Percentiles rank a stretch among this genome's conserved stretches.
Evolutionary conservation across 169 alveolate genomes (phyloP).

Genomic region (Plasmodium knowlesi): DNA sequence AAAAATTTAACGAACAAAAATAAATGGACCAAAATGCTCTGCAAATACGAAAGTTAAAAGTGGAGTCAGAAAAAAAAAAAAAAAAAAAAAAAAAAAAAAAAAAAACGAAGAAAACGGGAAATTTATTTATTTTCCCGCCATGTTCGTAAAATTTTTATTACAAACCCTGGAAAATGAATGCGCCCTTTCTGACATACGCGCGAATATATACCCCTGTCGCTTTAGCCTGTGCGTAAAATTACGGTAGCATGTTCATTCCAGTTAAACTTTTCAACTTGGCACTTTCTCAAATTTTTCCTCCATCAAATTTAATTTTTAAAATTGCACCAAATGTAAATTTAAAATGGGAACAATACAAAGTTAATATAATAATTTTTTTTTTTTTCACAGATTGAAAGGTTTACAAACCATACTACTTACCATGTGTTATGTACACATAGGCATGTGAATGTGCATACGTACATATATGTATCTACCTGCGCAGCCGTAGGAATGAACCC

Average conservation of each 20-base stretch:
- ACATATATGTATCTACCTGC: not conserved
- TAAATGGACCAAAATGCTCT: not conserved
- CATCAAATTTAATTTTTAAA: not conserved
- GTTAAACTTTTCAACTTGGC: not conserved
- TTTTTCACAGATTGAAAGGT: not conserved
- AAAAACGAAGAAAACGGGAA: not conserved
- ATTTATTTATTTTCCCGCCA: not conserved
- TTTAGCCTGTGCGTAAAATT: not conserved
- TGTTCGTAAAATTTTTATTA: not conserved
- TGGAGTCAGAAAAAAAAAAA: not conserved
- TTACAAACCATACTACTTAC: not conserved
- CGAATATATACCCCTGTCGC: not conserved
- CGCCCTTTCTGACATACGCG: not conserved
- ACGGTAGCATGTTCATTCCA: not conserved
- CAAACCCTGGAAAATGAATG: not conserved
- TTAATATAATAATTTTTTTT: not conserved
- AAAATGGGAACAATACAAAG: not conserved
- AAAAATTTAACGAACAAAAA: not conserved
- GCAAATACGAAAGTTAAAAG: not conserved
- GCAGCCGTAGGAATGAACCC: not conserved
- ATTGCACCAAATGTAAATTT: not conserved
- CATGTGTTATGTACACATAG: not conserved
- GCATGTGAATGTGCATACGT: not conserved
- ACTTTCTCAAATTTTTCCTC: not conserved
- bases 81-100: not conserved